Conservation (phyloP, 1,139 yeast genomes). For the Pichia sp. region DNA sequence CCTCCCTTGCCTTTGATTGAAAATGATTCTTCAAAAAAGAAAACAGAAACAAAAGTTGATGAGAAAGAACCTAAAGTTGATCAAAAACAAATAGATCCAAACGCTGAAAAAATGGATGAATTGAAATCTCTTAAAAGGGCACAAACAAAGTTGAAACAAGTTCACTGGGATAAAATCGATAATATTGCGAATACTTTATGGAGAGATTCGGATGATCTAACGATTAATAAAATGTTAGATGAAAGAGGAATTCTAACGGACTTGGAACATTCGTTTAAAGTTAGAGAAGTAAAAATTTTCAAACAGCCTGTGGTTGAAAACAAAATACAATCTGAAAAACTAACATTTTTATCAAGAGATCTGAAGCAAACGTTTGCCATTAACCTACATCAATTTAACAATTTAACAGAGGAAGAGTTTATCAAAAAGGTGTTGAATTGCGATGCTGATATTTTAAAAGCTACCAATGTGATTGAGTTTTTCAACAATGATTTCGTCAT, state of each 20-base stretch:
- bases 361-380: constrained; percentile 75
- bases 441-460: constrained; percentile 49
- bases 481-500: constrained; percentile 62
- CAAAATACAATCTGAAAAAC: constrained; percentile 31
- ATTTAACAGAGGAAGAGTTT: constrained; percentile 49
- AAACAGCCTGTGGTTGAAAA: constrained; percentile 5
- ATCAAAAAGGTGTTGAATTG: constrained; percentile 55
- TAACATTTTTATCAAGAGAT: constrained; percentile 61
- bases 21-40: neutral
- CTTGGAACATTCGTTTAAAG: constrained; percentile 69
- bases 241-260: constrained; percentile 72
- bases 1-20: constrained; percentile 9
- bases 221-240: constrained; percentile 46
- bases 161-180: constrained; percentile 90
- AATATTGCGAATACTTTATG: constrained; percentile 73
- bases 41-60: neutral
- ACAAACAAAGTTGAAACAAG: constrained; percentile 68
- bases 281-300: constrained; percentile 36
- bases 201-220: constrained; percentile 50
- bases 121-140: constrained; percentile 38
- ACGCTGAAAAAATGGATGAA: constrained; percentile 9
- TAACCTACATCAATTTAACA: constrained; percentile 58
- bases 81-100: constrained; percentile 14
- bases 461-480: constrained; percentile 64
- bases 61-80: neutral